Percentiles rank a stretch among this genome's conserved stretches.
These are phyloP conservation scores for Cladorrhinum sp. DNA, from an alignment of 2,329 filamentous ascomycete genomes.

Conservation along the genomic window DNA sequence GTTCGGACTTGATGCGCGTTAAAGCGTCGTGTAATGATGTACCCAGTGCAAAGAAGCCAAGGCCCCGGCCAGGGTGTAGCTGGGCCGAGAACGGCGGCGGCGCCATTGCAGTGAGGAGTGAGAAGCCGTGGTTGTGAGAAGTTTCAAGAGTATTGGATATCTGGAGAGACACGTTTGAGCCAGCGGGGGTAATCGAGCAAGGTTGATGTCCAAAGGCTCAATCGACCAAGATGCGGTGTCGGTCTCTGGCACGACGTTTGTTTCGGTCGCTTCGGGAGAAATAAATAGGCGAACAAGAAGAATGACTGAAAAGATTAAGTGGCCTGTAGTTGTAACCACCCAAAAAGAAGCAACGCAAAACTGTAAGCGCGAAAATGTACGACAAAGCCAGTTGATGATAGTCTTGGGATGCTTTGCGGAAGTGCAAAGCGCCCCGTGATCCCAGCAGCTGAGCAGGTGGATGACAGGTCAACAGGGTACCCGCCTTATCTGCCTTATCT, in stretches of 20 bases:
- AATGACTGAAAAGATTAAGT: neutral
- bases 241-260: neutral
- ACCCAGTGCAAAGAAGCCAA: slow-evolving; percentile 52
- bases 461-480: neutral
- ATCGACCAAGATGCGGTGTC: neutral
- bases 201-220: neutral
- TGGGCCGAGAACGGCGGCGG: slow-evolving; percentile 26
- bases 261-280: neutral
- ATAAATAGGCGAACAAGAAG: neutral
- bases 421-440: neutral
- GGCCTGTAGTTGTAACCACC: no score
- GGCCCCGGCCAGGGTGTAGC: slow-evolving; percentile 26
- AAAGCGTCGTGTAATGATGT: slow-evolving; percentile 88
- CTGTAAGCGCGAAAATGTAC: neutral
- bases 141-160: neutral
- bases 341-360: neutral
- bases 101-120: slow-evolving; percentile 2
- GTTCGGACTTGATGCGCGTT: slow-evolving; percentile 83
- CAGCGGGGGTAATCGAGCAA: no score
- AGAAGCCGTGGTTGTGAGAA: no score
- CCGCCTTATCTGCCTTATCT: neutral
- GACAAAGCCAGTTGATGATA: neutral
- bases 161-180: no score
- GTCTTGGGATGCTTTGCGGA: neutral
- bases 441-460: neutral